A percentile compares a stretch with the other conserved stretches of the same genome.
Conservation (phyloP, 148 eudicot species). For the Camellia sinensis region DNA sequence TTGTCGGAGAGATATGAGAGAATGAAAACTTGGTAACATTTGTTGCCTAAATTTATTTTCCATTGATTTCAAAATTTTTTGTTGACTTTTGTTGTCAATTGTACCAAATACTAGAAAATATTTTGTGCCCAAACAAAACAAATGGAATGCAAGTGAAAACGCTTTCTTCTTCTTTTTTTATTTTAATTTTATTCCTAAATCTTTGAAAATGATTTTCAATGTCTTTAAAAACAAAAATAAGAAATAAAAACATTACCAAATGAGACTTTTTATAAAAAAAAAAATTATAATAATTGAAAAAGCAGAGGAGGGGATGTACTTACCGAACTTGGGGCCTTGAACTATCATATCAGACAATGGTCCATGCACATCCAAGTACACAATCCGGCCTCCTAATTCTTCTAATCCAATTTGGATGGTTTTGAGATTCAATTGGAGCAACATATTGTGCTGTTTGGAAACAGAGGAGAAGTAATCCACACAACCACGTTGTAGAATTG, state of each 20-base stretch:
- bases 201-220: too few species aligned
- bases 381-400: slow-evolving; percentile 30
- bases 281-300: not conserved
- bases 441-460: slow-evolving; percentile 39
- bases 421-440: slow-evolving; percentile 30
- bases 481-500: slow-evolving; percentile 34
- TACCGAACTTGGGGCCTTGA: slow-evolving; percentile 37
- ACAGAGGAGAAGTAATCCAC: slow-evolving; percentile 31
- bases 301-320: slow-evolving; percentile 8
- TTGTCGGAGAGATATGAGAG: too few species aligned
- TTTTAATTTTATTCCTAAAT: not conserved
- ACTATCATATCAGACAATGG: slow-evolving; percentile 29
- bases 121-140: too few species aligned
- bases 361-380: slow-evolving; percentile 40
- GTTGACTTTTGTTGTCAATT: too few species aligned
- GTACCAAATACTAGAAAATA: too few species aligned
- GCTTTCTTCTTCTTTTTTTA: not conserved
- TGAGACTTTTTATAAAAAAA: too few species aligned
- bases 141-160: too few species aligned
- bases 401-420: slow-evolving; percentile 22
- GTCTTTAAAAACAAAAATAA: too few species aligned
- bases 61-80: too few species aligned
- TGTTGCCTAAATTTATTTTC: too few species aligned
- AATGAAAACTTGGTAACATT: too few species aligned
- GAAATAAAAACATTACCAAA: too few species aligned